These are phyloP conservation scores for Acaromyces ingoldii DNA, from an alignment of 1,284 basidiomycete genomes.

Conservation along the genomic window DNA sequence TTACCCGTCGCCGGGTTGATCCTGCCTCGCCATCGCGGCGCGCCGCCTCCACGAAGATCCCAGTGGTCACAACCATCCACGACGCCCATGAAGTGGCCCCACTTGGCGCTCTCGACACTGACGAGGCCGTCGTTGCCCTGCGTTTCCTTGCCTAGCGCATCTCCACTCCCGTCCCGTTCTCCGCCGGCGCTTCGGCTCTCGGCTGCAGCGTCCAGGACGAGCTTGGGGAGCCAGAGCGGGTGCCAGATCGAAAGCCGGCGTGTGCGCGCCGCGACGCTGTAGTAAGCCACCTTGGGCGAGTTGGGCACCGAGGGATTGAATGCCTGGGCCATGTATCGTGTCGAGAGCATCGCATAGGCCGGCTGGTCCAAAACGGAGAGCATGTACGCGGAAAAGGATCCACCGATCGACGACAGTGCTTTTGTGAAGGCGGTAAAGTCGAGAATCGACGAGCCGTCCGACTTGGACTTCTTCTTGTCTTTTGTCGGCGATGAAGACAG, in stretches of 20 bases:
- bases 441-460: not conserved
- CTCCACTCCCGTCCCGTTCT: slow-evolving; percentile 45
- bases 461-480: slow-evolving; percentile 8
- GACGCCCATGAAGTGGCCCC: slow-evolving; percentile 65
- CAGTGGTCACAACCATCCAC: slow-evolving; percentile 93
- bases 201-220: slow-evolving; percentile 71
- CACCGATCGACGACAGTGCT: slow-evolving; percentile 58
- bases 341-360: slow-evolving; percentile 91
- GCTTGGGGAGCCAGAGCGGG: slow-evolving; percentile 93
- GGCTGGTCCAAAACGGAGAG: slow-evolving; percentile 93
- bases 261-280: slow-evolving; percentile 76
- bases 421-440: slow-evolving; percentile 24
- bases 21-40: slow-evolving; percentile 44
- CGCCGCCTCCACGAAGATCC: slow-evolving; percentile 79
- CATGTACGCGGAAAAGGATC: slow-evolving; percentile 77
- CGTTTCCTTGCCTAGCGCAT: slow-evolving; percentile 54
- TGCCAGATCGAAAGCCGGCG: slow-evolving; percentile 75
- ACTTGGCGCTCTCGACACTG: slow-evolving; percentile 58
- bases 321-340: slow-evolving; percentile 71
- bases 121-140: slow-evolving; percentile 96
- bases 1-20: slow-evolving; percentile 42
- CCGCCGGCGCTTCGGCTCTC: slow-evolving; percentile 44
- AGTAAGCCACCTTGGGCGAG: slow-evolving; percentile 77
- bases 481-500: not conserved
- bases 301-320: slow-evolving; percentile 93